Conservation (phyloP, 83 land plant species). For the Picea abies region DNA sequence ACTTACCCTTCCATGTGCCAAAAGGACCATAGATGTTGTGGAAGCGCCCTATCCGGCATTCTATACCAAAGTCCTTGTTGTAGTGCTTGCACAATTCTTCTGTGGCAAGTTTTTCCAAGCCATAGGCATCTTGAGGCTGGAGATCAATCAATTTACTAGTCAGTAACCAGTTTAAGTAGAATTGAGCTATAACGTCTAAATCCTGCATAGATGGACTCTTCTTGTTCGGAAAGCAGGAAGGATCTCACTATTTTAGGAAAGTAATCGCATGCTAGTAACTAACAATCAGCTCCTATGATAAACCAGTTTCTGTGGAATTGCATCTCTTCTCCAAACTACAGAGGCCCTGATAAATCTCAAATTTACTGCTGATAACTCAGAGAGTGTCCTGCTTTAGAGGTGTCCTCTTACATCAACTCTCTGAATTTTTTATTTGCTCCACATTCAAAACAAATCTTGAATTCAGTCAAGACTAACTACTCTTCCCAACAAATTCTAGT, state of each 20-base stretch:
- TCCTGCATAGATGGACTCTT: no score
- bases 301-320: not conserved
- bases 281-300: not conserved
- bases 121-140: conserved; percentile 99
- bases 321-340: not conserved
- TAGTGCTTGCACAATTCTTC: conserved; percentile 97
- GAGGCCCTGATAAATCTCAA: no score
- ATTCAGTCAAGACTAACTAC: not conserved
- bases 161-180: no score
- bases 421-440: not conserved
- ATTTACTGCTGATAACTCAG: not conserved
- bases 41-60: conserved; percentile 92
- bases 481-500: not conserved
- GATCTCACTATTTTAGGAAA: not conserved
- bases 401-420: not conserved
- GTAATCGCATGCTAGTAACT: not conserved
- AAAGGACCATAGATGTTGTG: conserved; percentile 97
- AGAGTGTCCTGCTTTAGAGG: not conserved
- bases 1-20: conserved; percentile 95
- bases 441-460: not conserved
- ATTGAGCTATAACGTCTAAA: no score
- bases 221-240: not conserved
- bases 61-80: conserved; percentile 92
- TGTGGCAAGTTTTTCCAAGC: conserved; percentile 89
- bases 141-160: conserved; percentile 1